Evolutionary conservation across 257 asterid genomes (phyloP).

Genomic region (Solanum habrochaites): DNA sequence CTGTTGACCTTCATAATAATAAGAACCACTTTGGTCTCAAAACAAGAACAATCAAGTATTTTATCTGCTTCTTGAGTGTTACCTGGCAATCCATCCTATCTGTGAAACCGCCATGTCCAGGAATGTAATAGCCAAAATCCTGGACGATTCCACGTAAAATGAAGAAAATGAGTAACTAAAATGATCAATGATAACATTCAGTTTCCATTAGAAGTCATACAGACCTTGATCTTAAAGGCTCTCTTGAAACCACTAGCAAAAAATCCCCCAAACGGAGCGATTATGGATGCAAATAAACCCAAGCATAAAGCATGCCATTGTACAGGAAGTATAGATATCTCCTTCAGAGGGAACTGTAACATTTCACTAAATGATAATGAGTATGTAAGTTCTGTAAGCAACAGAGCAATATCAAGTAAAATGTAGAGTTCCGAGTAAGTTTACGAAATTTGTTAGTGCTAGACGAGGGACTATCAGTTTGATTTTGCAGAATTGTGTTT

Average conservation of each 20-base stretch:
- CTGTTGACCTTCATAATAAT: neutral
- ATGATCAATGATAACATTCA: neutral
- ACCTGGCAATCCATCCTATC: slow-evolving; percentile 99
- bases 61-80: neutral
- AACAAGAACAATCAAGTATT: neutral
- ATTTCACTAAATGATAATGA: neutral
- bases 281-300: slow-evolving; percentile 83
- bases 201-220: neutral
- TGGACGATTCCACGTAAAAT: neutral
- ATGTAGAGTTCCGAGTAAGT: neutral
- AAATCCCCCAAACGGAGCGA: slow-evolving; percentile 98
- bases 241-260: slow-evolving; percentile 98
- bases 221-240: slow-evolving; percentile 95
- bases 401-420: neutral
- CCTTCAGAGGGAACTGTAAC: slow-evolving; percentile 60
- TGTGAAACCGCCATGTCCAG: slow-evolving; percentile 97
- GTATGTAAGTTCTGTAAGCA: neutral
- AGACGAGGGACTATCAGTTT: neutral
- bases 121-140: slow-evolving; percentile 99
- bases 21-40: neutral
- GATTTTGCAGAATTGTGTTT: neutral
- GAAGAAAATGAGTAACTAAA: neutral
- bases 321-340: slow-evolving; percentile 50
- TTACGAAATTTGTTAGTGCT: neutral
- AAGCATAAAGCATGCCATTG: slow-evolving; percentile 80